Percentiles rank a stretch among this genome's conserved stretches.
These are phyloP conservation scores for Prunus armeniaca DNA, from an alignment of 306 rosid genomes.

Conservation along the genomic window DNA sequence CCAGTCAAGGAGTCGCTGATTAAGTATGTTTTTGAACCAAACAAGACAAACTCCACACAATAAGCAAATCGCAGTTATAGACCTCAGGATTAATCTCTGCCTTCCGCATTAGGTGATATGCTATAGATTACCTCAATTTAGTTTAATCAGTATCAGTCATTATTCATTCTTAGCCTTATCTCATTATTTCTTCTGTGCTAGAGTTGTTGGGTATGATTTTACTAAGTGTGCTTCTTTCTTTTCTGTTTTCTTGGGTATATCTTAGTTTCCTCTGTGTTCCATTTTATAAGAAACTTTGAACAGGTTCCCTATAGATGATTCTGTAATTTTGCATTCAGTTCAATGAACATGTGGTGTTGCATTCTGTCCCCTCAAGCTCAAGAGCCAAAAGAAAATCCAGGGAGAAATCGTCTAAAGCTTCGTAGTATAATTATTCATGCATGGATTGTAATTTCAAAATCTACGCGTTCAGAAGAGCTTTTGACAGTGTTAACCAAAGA, in stretches of 20 bases:
- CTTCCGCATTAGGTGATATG: conserved; percentile 15
- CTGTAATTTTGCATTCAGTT: background rate
- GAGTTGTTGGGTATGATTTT: conserved; percentile 17
- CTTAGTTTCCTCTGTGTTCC: conserved; percentile 12
- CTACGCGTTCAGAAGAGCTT: background rate
- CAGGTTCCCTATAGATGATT: conserved; percentile 8
- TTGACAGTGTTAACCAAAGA: background rate
- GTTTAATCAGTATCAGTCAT: conserved; percentile 1
- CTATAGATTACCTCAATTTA: conserved; percentile 6
- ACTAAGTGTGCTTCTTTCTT: background rate
- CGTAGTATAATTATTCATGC: background rate
- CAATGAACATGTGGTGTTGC: conserved; percentile 13
- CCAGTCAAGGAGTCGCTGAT: conserved; percentile 75
- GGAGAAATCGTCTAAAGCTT: background rate
- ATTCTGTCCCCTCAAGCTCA: background rate
- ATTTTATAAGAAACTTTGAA: conserved; percentile 1
- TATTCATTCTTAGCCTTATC: conserved; percentile 17
- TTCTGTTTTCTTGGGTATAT: conserved; percentile 6
- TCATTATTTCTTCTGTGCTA: conserved; percentile 17
- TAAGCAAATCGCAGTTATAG: conserved; percentile 24
- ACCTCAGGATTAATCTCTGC: conserved; percentile 21
- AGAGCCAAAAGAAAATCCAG: background rate
- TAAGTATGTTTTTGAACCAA: conserved; percentile 68
- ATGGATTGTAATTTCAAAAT: no score
- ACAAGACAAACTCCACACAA: conserved; percentile 48